phyloP scores from a whole-genome alignment of 345 rosid species.

The Anacardium occidentale region DNA sequence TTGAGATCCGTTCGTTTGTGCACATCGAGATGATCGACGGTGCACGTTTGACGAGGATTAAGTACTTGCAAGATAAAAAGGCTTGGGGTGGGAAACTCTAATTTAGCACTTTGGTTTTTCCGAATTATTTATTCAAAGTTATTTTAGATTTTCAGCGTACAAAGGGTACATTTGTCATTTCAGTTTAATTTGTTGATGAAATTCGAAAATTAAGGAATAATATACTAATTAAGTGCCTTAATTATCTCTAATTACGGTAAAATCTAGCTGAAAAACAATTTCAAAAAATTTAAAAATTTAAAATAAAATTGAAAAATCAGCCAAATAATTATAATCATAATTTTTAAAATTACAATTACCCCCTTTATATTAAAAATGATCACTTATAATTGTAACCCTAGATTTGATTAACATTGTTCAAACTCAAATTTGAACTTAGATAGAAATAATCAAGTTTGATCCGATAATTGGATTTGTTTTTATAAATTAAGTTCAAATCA shows the following conservation, averaged over 20 bases:
- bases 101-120: constrained; percentile 27
- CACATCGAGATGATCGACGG: constrained; percentile 18
- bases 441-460: no score
- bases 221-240: constrained; percentile 4
- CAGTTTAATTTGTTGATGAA: constrained; percentile 16
- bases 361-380: no score
- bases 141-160: background rate
- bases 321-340: no score
- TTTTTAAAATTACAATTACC: no score
- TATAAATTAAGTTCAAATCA: no score
- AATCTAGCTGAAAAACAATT: constrained; percentile 3
- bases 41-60: constrained; percentile 12
- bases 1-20: background rate
- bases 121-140: constrained; percentile 11
- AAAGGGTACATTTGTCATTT: constrained; percentile 21
- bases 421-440: no score
- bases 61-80: constrained; percentile 10
- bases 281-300: background rate
- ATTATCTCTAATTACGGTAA: constrained; percentile 3
- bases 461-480: no score
- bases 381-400: no score
- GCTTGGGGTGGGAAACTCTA: constrained; percentile 4
- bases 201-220: constrained; percentile 26
- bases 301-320: background rate
- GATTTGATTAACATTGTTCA: no score